These are phyloP conservation scores for Eimeria sp. DNA, from an alignment of 169 alveolate genomes.

Conservation along the genomic window DNA sequence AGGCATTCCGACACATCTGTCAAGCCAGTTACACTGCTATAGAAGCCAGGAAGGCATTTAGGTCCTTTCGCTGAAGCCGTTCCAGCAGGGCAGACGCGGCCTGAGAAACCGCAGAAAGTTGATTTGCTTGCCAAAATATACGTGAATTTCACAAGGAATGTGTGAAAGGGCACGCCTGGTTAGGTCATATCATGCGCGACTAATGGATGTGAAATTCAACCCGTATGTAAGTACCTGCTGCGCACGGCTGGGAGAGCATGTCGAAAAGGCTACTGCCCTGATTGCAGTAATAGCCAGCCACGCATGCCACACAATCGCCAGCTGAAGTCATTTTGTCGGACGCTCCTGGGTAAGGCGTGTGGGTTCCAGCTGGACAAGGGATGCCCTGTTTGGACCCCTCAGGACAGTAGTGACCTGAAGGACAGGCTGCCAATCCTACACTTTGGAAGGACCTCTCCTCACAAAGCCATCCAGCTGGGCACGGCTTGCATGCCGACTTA, in stretches of 20 bases:
- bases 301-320: slow-evolving; percentile 1
- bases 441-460: slow-evolving; percentile 59
- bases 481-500: slow-evolving; percentile 52
- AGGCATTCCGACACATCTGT: slow-evolving; percentile 34
- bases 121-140: background rate
- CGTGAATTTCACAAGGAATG: background rate
- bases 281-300: slow-evolving; percentile 64
- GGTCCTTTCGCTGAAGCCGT: slow-evolving; percentile 55
- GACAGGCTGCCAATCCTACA: slow-evolving; percentile 77
- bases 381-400: slow-evolving; percentile 46
- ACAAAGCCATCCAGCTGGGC: slow-evolving; percentile 76
- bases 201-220: background rate
- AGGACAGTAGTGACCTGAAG: slow-evolving; percentile 82
- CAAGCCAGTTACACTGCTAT: slow-evolving; percentile 43
- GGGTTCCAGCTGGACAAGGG: slow-evolving; percentile 85
- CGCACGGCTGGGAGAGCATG: slow-evolving; percentile 71
- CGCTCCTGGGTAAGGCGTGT: slow-evolving; percentile 82
- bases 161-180: background rate
- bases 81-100: slow-evolving; percentile 74
- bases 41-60: slow-evolving; percentile 69
- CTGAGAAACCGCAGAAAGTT: background rate
- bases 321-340: slow-evolving; percentile 70
- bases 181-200: background rate
- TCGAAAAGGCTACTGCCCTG: slow-evolving; percentile 48
- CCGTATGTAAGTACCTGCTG: slow-evolving; percentile 25